Base-by-base conservation (phyloP, 805 yeast genomes). In the Ogataea corticis region DNA sequence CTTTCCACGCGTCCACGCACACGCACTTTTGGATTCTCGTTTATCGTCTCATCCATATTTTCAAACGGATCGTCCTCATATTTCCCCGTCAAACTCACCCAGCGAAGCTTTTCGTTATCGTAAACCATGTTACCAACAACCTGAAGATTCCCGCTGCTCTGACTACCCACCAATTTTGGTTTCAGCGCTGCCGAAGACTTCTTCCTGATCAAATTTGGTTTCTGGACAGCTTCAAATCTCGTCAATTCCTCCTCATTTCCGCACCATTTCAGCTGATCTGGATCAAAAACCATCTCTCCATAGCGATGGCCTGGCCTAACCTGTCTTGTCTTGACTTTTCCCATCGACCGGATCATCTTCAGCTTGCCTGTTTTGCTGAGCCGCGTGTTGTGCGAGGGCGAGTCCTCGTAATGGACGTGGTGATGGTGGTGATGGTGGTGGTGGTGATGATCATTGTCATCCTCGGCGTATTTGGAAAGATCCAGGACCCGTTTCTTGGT, bases 171-270 rank as follows among this genome's bases (percentile, higher is more conserved):
- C 14, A 67, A 59, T 11, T 65, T 70, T 5, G 69, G 13, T n/a
- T 35, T 35, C 18, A 21, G 6, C 13, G 14, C 65, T 18, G 56
- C 49, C 18, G 52, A 34, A 10, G 55, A 27, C 19, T 18, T 47
- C 25, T 52, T 53, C 4, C 28, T 33, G 12, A 73, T 72, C 39
- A 73, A 60, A 11, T 67, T 61, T 1, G 78, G 77, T 42, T 66
- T 69, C 19, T 62, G 62, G 14, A 58, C 48, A 3, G 57, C 49
- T 32, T 82, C 84, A 58, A 83, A 83, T 33, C 72, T 68, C 28
- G 70, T 54, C 38, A 80, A 61, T 17, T 80, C 86, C 25, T 70
- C 73, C 32, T 83, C 85, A 54, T 83, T 82, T 3, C 87, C 87
- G 54, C 78, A 83, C 89, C 88, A 83, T 36, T 68, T 66, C 52